Conservation (phyloP, 192 early-diverging fungal genomes). For the Entomortierella lignicola region DNA sequence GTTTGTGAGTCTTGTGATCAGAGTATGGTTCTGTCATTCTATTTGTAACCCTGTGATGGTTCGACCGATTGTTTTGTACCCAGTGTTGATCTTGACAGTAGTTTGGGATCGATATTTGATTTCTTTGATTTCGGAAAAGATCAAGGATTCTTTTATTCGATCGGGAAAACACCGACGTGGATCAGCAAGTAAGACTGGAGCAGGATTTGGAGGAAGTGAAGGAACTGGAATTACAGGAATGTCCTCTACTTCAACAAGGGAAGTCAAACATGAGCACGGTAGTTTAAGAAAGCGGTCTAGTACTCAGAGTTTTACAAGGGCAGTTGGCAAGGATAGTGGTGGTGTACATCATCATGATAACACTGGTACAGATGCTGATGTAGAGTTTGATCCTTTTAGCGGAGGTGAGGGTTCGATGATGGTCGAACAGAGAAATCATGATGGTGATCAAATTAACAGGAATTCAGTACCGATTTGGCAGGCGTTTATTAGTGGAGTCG, state of each 20-base stretch:
- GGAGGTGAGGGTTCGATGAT: neutral
- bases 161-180: neutral
- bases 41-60: slow-evolving; percentile 41
- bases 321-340: neutral
- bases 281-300: neutral
- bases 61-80: slow-evolving; percentile 36
- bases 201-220: neutral
- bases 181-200: neutral
- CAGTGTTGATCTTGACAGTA: slow-evolving; percentile 22
- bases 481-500: slow-evolving; percentile 22
- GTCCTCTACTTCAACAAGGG: neutral
- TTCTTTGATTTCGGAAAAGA: slow-evolving; percentile 10
- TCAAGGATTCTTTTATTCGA: neutral
- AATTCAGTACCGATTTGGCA: slow-evolving; percentile 22
- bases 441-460: neutral
- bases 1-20: slow-evolving; percentile 12
- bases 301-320: neutral
- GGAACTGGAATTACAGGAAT: neutral
- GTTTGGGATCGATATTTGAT: slow-evolving; percentile 44
- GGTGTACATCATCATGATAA: neutral
- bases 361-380: neutral
- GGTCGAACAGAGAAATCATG: neutral
- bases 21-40: slow-evolving; percentile 30
- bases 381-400: neutral
- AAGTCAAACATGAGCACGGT: neutral